Conservation (phyloP, 2,329 filamentous ascomycete genomes). For the Aspergillus thermomutatus region DNA sequence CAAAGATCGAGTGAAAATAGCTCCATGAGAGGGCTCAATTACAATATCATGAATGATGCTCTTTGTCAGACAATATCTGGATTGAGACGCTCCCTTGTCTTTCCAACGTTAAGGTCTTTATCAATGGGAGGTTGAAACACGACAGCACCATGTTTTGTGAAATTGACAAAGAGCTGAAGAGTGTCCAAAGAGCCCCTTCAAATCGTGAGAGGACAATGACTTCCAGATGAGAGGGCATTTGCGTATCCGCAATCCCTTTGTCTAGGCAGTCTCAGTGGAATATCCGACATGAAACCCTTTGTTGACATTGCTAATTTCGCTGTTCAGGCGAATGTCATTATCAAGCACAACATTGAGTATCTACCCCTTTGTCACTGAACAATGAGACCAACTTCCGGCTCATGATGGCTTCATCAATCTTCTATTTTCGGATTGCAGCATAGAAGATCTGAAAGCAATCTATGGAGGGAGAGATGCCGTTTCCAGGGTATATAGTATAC, state of each 20-base stretch:
- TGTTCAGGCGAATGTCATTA: not conserved
- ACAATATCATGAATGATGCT: not conserved
- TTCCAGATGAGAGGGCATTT: not conserved
- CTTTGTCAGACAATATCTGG: not conserved
- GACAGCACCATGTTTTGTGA: not conserved
- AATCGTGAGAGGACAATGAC: not conserved
- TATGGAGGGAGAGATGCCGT: not conserved
- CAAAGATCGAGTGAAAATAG: not conserved
- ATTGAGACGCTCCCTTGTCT: not conserved
- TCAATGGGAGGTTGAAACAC: not conserved
- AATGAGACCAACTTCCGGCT: not conserved
- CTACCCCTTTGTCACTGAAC: not conserved
- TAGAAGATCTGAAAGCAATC: not conserved
- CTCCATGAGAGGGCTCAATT: not conserved
- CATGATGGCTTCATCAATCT: not conserved
- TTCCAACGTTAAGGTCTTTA: not conserved
- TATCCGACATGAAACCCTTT: not conserved
- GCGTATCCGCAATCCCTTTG: not conserved
- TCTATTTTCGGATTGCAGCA: not conserved
- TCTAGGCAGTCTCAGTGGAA: not conserved
- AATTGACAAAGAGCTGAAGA: not conserved
- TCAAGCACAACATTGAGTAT: not conserved
- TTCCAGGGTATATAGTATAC: not conserved
- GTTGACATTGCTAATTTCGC: not conserved
- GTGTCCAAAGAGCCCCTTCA: not conserved